Percentiles rank a stretch among this genome's conserved stretches.
Conservation (phyloP, 306 rosid genomes). For the barrel medic (Medicago truncatula) region DNA sequence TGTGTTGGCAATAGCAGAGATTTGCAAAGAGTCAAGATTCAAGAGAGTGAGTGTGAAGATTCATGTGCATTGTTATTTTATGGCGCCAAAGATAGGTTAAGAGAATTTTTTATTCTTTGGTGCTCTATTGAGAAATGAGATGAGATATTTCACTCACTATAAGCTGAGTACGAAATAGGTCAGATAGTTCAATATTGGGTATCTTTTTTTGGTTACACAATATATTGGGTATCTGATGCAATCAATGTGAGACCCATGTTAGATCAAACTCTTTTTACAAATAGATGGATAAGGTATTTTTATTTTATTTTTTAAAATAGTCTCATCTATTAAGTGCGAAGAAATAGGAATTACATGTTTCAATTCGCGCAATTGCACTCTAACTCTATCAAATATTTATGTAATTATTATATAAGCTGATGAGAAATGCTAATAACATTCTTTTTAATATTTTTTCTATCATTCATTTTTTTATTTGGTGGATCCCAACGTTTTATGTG, state of each 20-base stretch:
- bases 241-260: neutral
- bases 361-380: too few relatives aligned
- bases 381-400: too few relatives aligned
- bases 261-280: neutral
- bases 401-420: too few relatives aligned
- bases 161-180: neutral
- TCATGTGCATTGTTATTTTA: neutral
- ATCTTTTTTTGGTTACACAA: too few relatives aligned
- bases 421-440: too few relatives aligned
- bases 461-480: too few relatives aligned
- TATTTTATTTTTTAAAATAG: too few relatives aligned
- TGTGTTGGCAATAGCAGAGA: slow-evolving; percentile 1
- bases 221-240: neutral
- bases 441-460: too few relatives aligned
- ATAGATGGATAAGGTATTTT: too few relatives aligned
- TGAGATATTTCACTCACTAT: neutral
- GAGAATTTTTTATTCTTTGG: neutral
- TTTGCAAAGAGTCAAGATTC: neutral
- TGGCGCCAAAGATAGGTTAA: neutral
- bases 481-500: too few relatives aligned
- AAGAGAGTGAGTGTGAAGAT: slow-evolving; percentile 22
- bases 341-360: too few relatives aligned
- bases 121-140: neutral
- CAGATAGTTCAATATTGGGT: neutral
- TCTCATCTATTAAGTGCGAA: too few relatives aligned